Evolutionary conservation across 306 rosid genomes (phyloP), one percentile per base, ranked within the genome.

Genomic region (Styphnolobium japonicum): DNA sequence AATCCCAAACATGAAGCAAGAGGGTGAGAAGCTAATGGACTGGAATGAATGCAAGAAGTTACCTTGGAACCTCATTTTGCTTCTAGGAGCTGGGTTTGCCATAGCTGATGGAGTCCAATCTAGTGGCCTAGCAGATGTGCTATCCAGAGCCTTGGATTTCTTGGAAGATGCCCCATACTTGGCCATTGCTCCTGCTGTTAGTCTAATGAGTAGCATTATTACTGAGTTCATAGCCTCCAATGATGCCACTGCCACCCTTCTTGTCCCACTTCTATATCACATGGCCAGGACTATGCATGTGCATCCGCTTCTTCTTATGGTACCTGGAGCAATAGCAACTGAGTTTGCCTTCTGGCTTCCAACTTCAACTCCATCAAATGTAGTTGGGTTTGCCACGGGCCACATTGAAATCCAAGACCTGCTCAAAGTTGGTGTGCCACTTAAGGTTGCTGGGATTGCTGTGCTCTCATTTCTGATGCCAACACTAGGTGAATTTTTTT

Each of bases 21-120:
- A 56, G 9, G 98, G 97, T 2, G 97, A 94, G 83, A 94, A 85
- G 80, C 87, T 94, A 60, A 92, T 94, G 98, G 89, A 84, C 70
- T 94, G 97, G 98, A 88, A 91, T 82, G 95, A 92, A 43, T 94
- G 98, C 89, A 91, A 89, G 82, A 92, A 84, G 80, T 85, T 94
- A 16, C 98, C 97, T 0, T 94, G 98, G 97, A 90, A 79, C 82
- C 90, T 94, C 3, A 85, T 94, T 64, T 76, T 94, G 45, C 88
- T 94, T 12, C 84, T 92, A 4, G 98, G 98, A 23, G 97, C 97
- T 4, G 97, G 97, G 0, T 94, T 94, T 46, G 98, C 98, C 76
- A 68, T 92, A 60, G 98, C 98, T 0, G 98, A 94, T 16, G 98
- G 97, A 1, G 95, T 92, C 3, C 81, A 86, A 65, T 83, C 91